Evolutionary conservation across 495 filamentous ascomycete species (phyloP).

Genomic region (Rhizodiscina lignyota): DNA sequence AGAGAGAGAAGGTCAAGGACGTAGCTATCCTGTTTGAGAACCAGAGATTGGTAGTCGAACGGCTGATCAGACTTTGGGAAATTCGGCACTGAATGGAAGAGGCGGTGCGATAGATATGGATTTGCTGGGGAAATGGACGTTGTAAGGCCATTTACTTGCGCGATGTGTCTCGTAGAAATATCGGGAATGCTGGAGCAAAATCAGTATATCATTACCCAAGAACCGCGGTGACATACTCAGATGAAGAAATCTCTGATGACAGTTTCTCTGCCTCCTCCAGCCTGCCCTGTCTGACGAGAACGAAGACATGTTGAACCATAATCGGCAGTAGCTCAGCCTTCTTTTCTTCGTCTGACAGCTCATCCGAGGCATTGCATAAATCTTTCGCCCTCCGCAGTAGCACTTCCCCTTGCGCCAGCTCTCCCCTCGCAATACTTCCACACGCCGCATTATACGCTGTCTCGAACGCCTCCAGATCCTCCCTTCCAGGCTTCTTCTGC

Average conservation of each 20-base stretch:
- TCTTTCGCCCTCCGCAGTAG: conserved; percentile 68
- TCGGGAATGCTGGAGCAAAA: conserved; percentile 52
- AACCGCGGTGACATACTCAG: conserved; percentile 51
- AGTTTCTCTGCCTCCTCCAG: conserved; percentile 53
- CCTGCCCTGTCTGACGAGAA: conserved; percentile 56
- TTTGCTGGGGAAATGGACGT: conserved; percentile 43
- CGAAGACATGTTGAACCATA: conserved; percentile 70
- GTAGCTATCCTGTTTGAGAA: conserved; percentile 52
- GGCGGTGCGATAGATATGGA: conserved; percentile 59
- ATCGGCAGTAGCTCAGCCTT: conserved; percentile 72
- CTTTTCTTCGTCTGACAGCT: conserved; percentile 71
- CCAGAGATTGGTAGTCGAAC: conserved; percentile 59
- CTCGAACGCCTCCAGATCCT: conserved; percentile 83
- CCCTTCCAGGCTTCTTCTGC: conserved; percentile 42
- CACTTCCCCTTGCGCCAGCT: conserved; percentile 55
- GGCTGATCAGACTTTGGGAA: conserved; percentile 48
- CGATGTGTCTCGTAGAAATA: conserved; percentile 56
- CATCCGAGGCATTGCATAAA: conserved; percentile 72
- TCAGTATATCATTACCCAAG: conserved; percentile 15
- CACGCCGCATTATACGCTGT: conserved; percentile 89
- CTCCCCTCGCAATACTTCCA: conserved; percentile 62
- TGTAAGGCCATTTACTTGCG: conserved; percentile 59
- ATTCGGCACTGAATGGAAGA: conserved; percentile 38
- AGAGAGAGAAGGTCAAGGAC: conserved; percentile 58
- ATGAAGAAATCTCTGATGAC: conserved; percentile 42